phyloP scores from a whole-genome alignment of 768 basidiomycete genomes.

The Psilocybe tampanensis region DNA sequence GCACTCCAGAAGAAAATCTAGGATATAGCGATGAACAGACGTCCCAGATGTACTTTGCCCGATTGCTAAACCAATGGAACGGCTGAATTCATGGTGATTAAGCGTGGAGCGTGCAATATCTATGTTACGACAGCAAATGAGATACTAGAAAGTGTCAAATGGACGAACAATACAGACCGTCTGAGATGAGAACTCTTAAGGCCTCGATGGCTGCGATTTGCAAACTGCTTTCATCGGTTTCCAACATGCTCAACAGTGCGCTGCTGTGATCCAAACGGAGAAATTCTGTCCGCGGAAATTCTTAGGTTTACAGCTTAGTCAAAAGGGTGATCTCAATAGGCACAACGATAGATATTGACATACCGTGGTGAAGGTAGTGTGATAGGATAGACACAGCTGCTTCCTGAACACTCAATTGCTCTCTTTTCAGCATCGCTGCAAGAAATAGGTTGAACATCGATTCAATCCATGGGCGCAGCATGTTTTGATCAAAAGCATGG shows the following conservation, averaged over 20 bases:
- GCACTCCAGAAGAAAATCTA: background rate
- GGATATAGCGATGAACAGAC: background rate
- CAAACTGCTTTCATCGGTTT: conserved; percentile 3
- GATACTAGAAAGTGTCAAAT: no score
- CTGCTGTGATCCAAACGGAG: conserved; percentile 2
- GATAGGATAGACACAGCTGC: conserved; percentile 5
- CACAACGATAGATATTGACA: background rate
- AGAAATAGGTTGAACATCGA: conserved; percentile 9
- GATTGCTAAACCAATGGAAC: background rate
- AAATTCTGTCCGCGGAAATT: conserved; percentile 9
- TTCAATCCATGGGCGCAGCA: conserved; percentile 13
- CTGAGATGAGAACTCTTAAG: background rate
- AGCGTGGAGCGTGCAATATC: conserved; percentile 1
- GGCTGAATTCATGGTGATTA: background rate
- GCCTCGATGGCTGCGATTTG: conserved; percentile 8
- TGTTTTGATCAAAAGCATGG: background rate
- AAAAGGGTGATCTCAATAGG: background rate
- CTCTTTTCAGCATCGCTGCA: conserved; percentile 13
- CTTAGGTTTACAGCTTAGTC: background rate
- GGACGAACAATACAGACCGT: background rate
- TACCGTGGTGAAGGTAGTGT: conserved; percentile 6
- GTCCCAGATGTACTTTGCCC: background rate
- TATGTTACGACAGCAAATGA: no score
- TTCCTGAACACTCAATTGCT: conserved; percentile 14
- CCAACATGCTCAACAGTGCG: conserved; percentile 11